phyloP scores from a whole-genome alignment of 2,329 filamentous ascomycete species.

The Exophiala sp. region DNA sequence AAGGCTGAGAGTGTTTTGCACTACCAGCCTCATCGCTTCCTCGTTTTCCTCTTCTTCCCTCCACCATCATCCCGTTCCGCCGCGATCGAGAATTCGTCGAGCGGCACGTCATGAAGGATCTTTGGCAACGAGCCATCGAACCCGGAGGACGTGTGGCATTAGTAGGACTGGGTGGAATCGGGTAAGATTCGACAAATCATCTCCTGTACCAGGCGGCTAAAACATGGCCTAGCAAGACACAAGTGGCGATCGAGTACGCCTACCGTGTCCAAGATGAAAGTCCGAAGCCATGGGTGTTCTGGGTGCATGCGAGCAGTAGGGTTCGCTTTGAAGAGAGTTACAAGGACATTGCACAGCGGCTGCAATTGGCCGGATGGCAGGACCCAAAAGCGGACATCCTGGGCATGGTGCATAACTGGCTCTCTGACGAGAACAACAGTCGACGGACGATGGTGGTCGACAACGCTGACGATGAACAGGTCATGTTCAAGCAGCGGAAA shows the following conservation, averaged over 20 bases:
- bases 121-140: conserved; percentile 25
- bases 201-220: neutral
- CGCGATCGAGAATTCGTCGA: conserved; percentile 34
- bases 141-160: conserved; percentile 30
- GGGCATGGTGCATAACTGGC: conserved; percentile 7
- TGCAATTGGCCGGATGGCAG: conserved; percentile 16
- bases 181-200: conserved; percentile 27
- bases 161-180: conserved; percentile 36
- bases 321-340: conserved; percentile 30
- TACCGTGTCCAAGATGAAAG: conserved; percentile 24
- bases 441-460: conserved; percentile 16
- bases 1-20: neutral
- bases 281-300: conserved; percentile 30
- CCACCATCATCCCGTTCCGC: conserved; percentile 32
- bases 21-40: conserved; percentile 8
- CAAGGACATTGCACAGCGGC: conserved; percentile 19
- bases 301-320: conserved; percentile 30
- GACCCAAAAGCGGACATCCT: conserved; percentile 5
- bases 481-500: neutral
- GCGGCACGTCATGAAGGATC: conserved; percentile 29
- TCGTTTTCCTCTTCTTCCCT: conserved; percentile 21
- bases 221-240: conserved; percentile 29
- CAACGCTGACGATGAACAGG: conserved; percentile 8
- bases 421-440: conserved; percentile 7
- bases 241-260: conserved; percentile 30